Evolutionary conservation across 345 rosid species (phyloP), one percentile per base, ranked within the genome.

Genomic region (Eucalyptus erythrocorys): DNA sequence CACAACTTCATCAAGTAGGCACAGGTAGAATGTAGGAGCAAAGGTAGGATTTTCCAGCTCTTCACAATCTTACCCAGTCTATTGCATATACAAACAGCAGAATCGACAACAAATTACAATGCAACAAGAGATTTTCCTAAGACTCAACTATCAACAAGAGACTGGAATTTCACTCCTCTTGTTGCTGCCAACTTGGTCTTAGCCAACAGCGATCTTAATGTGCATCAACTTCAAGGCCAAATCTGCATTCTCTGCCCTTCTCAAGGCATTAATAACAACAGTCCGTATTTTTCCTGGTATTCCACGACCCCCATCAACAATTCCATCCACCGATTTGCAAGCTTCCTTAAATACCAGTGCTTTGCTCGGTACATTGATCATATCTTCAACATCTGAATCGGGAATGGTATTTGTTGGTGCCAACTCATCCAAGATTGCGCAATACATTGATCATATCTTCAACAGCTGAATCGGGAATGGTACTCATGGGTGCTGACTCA

Each of bases 181-280:
- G 82, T 96, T 88, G 89, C 97, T 93, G n/a, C 97, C 95, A 91
- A 90, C 92, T 90, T 97, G 93, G 90, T 96, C 94, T 91, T 96
- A 96, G 47, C 99, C 98, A 87, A 96, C 93, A 47, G 98, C 97
- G 13, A 97, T 95, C 94, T 95, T 96, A 88, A 97, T 95, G 87
- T 95, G 98, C 99, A 96, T 96, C 93, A 96, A 92, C 92, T 94
- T 97, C 91, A 96, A 93, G 66, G 99, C 97, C 89, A 96, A 92
- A 85, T 96, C 95, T 89, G 95, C 91, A 88, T 95, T 96, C 48
- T 99, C 99, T 19, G 98, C 95, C 95, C 95, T 97, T 91, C 98
- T 93, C 93, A 93, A 92, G 85, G 99, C 98, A 94, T 96, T 97
- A 32, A 97, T 91, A 87, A 96, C 91, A 89, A 94, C 90, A 49